These are phyloP conservation scores for Pyrus communis DNA, from an alignment of 306 rosid genomes.

Conservation along the genomic window DNA sequence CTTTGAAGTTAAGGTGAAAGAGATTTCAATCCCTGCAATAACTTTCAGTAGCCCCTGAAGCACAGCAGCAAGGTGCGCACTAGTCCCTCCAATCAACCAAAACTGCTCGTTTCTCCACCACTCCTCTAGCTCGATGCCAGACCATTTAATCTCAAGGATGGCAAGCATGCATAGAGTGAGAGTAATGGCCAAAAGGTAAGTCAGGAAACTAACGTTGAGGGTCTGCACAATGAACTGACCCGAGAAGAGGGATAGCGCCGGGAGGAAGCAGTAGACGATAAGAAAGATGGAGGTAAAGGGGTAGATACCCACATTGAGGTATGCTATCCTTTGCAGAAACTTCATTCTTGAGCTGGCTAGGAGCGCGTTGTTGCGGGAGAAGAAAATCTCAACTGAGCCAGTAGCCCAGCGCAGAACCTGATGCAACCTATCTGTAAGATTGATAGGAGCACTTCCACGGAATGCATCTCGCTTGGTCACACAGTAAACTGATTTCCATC, in stretches of 20 bases:
- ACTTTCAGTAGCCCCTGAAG: slow-evolving; percentile 88
- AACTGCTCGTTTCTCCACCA: slow-evolving; percentile 99
- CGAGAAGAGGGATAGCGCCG: slow-evolving; percentile 92
- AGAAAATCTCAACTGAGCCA: slow-evolving; percentile 93
- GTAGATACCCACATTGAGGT: slow-evolving; percentile 94
- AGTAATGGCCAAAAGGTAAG: slow-evolving; percentile 63
- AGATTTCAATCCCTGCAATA: slow-evolving; percentile 88
- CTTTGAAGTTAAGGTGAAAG: slow-evolving; percentile 88
- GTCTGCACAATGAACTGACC: slow-evolving; percentile 92
- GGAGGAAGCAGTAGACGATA: slow-evolving; percentile 92
- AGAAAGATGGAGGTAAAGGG: slow-evolving; percentile 93
- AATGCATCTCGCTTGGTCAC: slow-evolving; percentile 96
- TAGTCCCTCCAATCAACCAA: slow-evolving; percentile 96
- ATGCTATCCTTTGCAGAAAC: slow-evolving; percentile 74
- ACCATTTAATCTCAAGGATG: slow-evolving; percentile 85
- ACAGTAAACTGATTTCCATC: slow-evolving; percentile 94
- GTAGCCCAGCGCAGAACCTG: slow-evolving; percentile 98
- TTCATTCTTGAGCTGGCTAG: slow-evolving; percentile 84
- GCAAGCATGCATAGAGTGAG: slow-evolving; percentile 81
- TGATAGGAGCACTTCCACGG: slow-evolving; percentile 94
- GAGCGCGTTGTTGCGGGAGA: slow-evolving; percentile 88
- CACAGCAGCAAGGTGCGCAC: slow-evolving; percentile 96
- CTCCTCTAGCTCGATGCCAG: slow-evolving; percentile 88
- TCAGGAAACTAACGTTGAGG: slow-evolving; percentile 77
- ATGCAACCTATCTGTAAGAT: slow-evolving; percentile 88